Evolutionary conservation across 345 rosid genomes (phyloP), one percentile per base, ranked within the genome.

Genomic region (Citrus glauca): DNA sequence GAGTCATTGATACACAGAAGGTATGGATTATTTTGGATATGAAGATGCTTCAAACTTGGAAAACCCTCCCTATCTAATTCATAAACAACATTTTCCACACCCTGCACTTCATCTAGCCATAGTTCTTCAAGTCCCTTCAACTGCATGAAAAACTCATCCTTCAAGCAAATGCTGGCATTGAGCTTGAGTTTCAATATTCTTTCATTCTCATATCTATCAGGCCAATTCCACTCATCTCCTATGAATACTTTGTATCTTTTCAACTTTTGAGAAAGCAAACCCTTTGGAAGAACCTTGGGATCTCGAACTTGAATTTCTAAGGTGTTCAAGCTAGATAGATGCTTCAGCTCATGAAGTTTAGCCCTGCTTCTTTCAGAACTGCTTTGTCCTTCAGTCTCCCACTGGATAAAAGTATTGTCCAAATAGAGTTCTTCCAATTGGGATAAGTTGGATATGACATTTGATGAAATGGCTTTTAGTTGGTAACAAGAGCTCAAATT

Each of bases 351-450:
- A 16, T 57, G 64, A 4, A 86, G 82, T 14, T 48, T 64, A 7
- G 82, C 82, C 9, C 78, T 82, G 0, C 10, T 65, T 75, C 63
- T 3, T 20, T 2, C 17, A 45, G 50, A 11, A 4, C 1, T 65
- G 4, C n/a, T n/a, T 10, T 32, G 38, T 42, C 67, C 82, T 1
- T 22, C 75, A 70, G 6, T 56, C 64, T 77, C 84, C 89, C 87
- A 80, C 0, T 53, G 11, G 17, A 6, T 3, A 63, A 68, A 82
- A 63, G 82, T 66, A 20, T 77, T 17, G 0, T 20, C 16, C 80
- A 81, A 65, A 33, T 53, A 75, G 10, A 87, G 22, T 20, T 84
- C 87, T 60, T 87, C 88, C 20, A 85, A 77, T 6, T 22, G 37
- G 20, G 60, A 32, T 68, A 85, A 81, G 14, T 56, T 20, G 71